A percentile compares a stretch with the other conserved stretches of the same genome.
Conservation (phyloP, 2,329 filamentous ascomycete genomes). For the Nemania abortiva region DNA sequence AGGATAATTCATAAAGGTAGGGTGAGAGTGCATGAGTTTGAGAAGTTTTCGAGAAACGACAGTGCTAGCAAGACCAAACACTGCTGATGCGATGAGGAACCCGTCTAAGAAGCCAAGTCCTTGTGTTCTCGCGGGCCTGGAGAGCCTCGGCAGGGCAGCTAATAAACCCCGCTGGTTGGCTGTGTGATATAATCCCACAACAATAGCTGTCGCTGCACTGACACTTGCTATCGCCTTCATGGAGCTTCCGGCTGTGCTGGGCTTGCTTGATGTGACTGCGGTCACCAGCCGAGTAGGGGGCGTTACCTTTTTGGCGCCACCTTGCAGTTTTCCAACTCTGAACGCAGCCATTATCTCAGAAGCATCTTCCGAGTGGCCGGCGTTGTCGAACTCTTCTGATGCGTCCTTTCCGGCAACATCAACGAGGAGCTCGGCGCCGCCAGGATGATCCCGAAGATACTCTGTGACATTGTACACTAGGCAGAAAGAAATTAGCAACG, state of each 20-base stretch:
- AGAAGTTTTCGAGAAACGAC: conserved; percentile 49
- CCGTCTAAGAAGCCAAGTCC: conserved; percentile 55
- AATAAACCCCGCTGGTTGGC: conserved; percentile 22
- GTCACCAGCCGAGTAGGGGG: conserved; percentile 43
- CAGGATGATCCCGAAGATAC: conserved; percentile 72
- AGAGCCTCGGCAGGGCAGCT: conserved; percentile 11
- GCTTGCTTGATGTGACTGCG: conserved; percentile 30
- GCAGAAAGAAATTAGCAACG: conserved; percentile 15
- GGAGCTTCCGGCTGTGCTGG: conserved; percentile 7
- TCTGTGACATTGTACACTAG: conserved; percentile 70
- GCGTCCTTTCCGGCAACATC: conserved; percentile 84
- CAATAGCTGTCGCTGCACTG: conserved; percentile 25
- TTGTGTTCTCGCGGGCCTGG: conserved; percentile 26
- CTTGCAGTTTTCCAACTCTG: conserved; percentile 55
- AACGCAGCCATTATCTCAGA: conserved; percentile 57
- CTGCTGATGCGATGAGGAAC: conserved; percentile 53
- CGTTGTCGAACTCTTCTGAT: conserved; percentile 84
- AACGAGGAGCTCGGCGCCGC: conserved; percentile 81
- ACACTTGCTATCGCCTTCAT: conserved; percentile 23
- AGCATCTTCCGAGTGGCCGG: conserved; percentile 79
- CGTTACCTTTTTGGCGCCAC: conserved; percentile 42
- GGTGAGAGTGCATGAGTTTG: conserved; percentile 51
- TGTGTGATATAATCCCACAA: conserved; percentile 29
- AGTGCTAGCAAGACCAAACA: conserved; percentile 52
- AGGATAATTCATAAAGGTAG: conserved; percentile 52